Base-by-base conservation (phyloP, 139 green algal genomes). In the Volvox africanus region DNA sequence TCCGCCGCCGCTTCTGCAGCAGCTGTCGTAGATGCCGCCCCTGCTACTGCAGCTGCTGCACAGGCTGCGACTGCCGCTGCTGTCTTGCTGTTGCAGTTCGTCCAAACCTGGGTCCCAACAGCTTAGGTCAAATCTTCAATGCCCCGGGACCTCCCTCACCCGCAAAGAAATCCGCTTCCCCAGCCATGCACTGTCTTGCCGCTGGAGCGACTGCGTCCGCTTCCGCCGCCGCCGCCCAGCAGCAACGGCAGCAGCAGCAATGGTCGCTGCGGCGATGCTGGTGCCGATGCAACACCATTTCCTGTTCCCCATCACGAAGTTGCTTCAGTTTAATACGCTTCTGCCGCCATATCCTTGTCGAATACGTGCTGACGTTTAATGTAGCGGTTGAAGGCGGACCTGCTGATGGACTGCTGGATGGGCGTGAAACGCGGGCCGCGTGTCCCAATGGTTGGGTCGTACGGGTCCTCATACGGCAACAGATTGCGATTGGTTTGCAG, bases 401-500 rank as follows among this genome's bases (percentile, higher is more conserved):
- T 79, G 87, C 76, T 86, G 22, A 91, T 37, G 6, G 50, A 6
- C 32, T 78, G 76, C 76, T 91, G 87, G 1, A 79, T 32, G 26
- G 87, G 87, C 76, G 87, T 91, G 76, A 91, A 91, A 61, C 87
- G 87, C n/a, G 75, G 76, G 18, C 76, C 76, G 26, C 87, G 87
- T 3, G 36, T 16, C 22, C 76, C 76, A 5, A 86, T 65, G 16
- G 76, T 86, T 32, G 87, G 87, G 87, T 91, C 87, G 76, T 86
- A 94, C 5, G 84, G 79, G 44, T 93, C 92, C 11, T n/a, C 11
- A 68, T 92, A 95, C 30, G 73, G 37, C 80, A 92, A 30, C 65
- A 92, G 35, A 83, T 95, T 95, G 32, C 87, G 87, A 80, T 90
- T 95, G 61, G 76, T 88, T 73, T 95, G 92, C 80, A 88, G 26